Evolutionary conservation across 2,329 filamentous ascomycete genomes (phyloP).

Genomic region (Grosmannia huntii): DNA sequence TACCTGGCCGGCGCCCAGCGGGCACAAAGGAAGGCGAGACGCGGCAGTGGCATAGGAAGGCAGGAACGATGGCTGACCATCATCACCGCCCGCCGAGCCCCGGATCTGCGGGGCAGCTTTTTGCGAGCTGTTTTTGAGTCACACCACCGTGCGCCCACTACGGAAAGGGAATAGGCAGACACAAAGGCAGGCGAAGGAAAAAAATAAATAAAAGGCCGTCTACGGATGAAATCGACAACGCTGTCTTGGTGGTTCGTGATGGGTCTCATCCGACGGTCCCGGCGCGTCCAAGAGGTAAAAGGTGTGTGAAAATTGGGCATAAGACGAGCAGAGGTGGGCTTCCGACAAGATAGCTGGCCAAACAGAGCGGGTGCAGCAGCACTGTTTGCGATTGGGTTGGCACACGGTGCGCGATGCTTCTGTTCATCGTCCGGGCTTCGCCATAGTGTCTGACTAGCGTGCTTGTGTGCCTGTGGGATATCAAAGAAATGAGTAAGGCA

Average conservation of each 20-base stretch:
- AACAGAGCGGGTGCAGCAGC: not conserved
- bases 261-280: not conserved
- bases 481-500: too few species aligned
- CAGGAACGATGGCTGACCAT: not conserved
- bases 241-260: not conserved
- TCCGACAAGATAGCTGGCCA: not conserved
- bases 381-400: not conserved
- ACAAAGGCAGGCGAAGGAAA: not conserved
- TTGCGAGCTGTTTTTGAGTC: not conserved
- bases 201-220: not conserved
- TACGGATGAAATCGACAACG: not conserved
- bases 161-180: slow-evolving; percentile 1
- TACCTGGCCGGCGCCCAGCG: too few species aligned
- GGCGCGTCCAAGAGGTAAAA: not conserved
- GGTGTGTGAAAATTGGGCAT: not conserved
- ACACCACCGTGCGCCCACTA: not conserved
- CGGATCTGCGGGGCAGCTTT: not conserved
- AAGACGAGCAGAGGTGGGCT: not conserved
- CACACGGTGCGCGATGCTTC: not conserved
- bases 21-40: not conserved
- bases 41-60: not conserved
- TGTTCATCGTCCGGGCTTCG: too few species aligned
- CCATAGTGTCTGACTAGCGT: too few species aligned
- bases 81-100: not conserved
- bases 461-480: too few species aligned